phyloP scores from a whole-genome alignment of 371 early-diverging fungal species.

The Coemansia sp. region DNA sequence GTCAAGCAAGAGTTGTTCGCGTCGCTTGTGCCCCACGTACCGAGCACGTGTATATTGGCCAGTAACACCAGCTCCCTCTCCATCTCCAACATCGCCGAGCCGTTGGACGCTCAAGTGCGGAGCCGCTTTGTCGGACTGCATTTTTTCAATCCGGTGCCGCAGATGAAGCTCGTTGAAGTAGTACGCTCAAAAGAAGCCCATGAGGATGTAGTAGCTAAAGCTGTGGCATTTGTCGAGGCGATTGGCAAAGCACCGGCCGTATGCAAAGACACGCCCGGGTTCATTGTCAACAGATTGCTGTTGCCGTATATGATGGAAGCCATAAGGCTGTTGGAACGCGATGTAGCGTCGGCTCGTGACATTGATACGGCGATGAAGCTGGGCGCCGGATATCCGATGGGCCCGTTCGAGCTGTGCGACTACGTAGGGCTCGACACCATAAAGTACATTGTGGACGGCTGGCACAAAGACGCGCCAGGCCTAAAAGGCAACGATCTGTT shows the following conservation, averaged over 20 bases:
- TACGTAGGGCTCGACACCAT: constrained; percentile 95
- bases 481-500: constrained; percentile 71
- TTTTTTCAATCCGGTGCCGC: constrained; percentile 97
- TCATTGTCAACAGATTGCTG: constrained; percentile 94
- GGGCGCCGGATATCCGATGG: constrained; percentile 98
- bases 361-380: constrained; percentile 97
- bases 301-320: constrained; percentile 97
- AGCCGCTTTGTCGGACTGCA: constrained; percentile 85
- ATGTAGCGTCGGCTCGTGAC: constrained; percentile 83
- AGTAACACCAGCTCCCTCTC: constrained; percentile 93
- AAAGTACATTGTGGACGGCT: constrained; percentile 92
- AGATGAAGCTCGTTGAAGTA: constrained; percentile 97
- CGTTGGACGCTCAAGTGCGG: constrained; percentile 57
- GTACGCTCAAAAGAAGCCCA: constrained; percentile 71
- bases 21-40: constrained; percentile 70
- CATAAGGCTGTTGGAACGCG: constrained; percentile 85
- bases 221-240: constrained; percentile 66
- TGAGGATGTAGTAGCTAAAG: constrained; percentile 61
- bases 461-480: constrained; percentile 71
- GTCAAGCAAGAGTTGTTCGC: constrained; percentile 81
- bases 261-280: constrained; percentile 98
- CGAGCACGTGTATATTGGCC: constrained; percentile 73
- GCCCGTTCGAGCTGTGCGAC: constrained; percentile 92
- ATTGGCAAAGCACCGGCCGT: constrained; percentile 86
- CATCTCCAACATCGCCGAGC: constrained; percentile 76